phyloP scores from a whole-genome alignment of 805 yeast species.

The Kodamaea nitidulidarum region DNA sequence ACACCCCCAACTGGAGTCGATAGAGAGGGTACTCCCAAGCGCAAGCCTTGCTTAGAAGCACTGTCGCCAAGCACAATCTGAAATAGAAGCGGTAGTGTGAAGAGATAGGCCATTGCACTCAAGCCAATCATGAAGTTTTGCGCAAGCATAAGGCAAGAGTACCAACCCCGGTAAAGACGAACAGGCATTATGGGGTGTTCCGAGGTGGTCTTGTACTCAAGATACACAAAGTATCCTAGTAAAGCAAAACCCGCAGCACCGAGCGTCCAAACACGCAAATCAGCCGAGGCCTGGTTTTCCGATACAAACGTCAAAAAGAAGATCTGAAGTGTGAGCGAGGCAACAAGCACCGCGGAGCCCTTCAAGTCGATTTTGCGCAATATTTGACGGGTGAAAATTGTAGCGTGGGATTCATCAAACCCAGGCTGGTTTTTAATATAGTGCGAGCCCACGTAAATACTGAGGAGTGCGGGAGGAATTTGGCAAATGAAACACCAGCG shows the following conservation, averaged over 20 bases:
- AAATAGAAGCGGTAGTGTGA: conserved; percentile 39
- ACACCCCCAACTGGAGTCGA: conserved; percentile 43
- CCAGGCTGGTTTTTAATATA: conserved; percentile 27
- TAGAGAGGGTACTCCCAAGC: conserved; percentile 39
- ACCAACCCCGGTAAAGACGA: conserved; percentile 17
- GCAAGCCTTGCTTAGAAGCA: conserved; percentile 16
- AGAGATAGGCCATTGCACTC: conserved; percentile 37
- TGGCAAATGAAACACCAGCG: conserved; percentile 54
- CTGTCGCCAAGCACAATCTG: conserved; percentile 38
- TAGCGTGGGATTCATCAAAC: conserved; percentile 8
- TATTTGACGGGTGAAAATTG: conserved; percentile 6
- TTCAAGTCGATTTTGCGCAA: conserved; percentile 27
- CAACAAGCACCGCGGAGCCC: conserved; percentile 30
- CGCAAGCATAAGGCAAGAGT: conserved; percentile 21
- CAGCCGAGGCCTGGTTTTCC: conserved; percentile 16
- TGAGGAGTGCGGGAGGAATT: conserved; percentile 46
- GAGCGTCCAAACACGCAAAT: conserved; percentile 12
- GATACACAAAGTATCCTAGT: conserved; percentile 14
- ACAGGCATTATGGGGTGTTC: conserved; percentile 34
- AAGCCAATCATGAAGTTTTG: conserved; percentile 36
- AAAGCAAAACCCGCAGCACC: conserved; percentile 11
- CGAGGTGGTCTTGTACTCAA: conserved; percentile 19
- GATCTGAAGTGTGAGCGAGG: conserved; percentile 29
- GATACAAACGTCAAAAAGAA: conserved; percentile 24
- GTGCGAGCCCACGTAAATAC: conserved; percentile 29